Evolutionary conservation across 2,329 filamentous ascomycete species (phyloP), one percentile per base, ranked within the genome.

Genomic region (Truncatella angustata): DNA sequence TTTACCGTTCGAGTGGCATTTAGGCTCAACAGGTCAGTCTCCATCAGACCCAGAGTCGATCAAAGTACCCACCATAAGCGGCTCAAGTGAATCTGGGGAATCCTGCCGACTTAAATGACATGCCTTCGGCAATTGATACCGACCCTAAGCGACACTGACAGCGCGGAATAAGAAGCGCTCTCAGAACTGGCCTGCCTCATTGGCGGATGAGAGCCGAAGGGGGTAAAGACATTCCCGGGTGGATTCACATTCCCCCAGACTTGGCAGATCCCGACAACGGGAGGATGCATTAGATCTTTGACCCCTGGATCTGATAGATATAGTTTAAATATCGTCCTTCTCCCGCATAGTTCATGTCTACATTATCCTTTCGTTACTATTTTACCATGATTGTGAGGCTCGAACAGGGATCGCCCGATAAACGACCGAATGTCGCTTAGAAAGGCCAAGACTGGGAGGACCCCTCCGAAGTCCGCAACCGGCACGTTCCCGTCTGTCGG

Each of bases 161-260:
- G 46, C 10, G 40, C 40, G 40, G 40, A 43, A 43, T 28, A 26
- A 43, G 21, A 21, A 24, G 40, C 40, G 40, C 40, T 26, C 23
- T 28, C 14, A 7, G 28, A 6, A 24, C 40, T 43, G 40, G 40
- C 20, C 14, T 43, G 37, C 23, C 10, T 46, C 34, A 47, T 50
- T 40, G 49, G 40, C 30, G 18, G 40, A 35, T 44, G 26, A 30
- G 42, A 36, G 28, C 26, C 20, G 23, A 46, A 28, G 37, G 39
- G 53, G 53, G 30, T 49, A 54, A 54, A 54, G 44, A 32, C 53
- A 54, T 54, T 52, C 20, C 53, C 53, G 49, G 53, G 49, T 54
- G 49, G 53, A 35, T 45, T 39, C n/a, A 44, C 44, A 26, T 39
- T 47, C 37, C 49, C 49, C 46, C 49, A 45, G 50, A 54, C 39